Evolutionary conservation across 768 basidiomycete genomes (phyloP).

Genomic region (Lentinula guzmanii): DNA sequence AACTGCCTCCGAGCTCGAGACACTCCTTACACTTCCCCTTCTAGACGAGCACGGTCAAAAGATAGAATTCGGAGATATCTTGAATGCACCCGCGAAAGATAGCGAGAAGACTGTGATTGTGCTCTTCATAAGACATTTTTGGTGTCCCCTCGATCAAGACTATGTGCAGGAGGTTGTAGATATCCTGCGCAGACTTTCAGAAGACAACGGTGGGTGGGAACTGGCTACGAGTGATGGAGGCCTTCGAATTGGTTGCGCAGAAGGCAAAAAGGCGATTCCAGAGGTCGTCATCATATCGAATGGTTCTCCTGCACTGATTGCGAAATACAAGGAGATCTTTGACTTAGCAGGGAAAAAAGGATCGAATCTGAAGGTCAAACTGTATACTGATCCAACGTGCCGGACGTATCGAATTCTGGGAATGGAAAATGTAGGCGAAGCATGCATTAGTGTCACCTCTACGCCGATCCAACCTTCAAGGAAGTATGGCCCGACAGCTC

Average conservation of each 20-base stretch:
- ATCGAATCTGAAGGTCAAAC: constrained; percentile 45
- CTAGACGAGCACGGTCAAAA: neutral
- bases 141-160: constrained; percentile 85
- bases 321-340: constrained; percentile 75
- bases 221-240: constrained; percentile 15
- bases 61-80: neutral
- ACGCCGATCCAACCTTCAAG: neutral
- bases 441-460: neutral
- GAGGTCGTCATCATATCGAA: constrained; percentile 73
- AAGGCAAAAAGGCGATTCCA: neutral
- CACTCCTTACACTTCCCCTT: neutral
- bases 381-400: constrained; percentile 77
- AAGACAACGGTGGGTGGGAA: constrained; percentile 32
- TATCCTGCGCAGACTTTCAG: constrained; percentile 38
- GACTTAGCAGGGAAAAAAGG: constrained; percentile 14
- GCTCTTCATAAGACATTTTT: constrained; percentile 85
- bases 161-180: constrained; percentile 42
- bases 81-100: constrained; percentile 20
- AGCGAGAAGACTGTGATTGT: constrained; percentile 44
- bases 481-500: neutral
- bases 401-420: constrained; percentile 69
- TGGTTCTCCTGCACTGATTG: constrained; percentile 71
- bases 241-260: constrained; percentile 25
- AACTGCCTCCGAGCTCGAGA: neutral
- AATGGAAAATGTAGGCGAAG: constrained; percentile 37